A percentile compares a stretch with the other conserved stretches of the same genome.
Evolutionary conservation across 73 alveolate genomes (phyloP).

Genomic region (Paraurostyla sp.): DNA sequence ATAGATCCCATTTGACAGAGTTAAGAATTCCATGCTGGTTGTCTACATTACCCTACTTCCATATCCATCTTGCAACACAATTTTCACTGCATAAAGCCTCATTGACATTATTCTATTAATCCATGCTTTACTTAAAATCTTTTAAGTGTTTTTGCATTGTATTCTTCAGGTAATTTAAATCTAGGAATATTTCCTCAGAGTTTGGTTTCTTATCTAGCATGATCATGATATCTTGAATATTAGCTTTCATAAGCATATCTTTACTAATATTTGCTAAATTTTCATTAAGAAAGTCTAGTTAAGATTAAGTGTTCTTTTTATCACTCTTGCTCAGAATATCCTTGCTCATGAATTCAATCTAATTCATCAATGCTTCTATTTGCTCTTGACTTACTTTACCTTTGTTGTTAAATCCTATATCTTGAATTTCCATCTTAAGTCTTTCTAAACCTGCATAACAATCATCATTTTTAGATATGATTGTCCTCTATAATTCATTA

Average conservation of each 20-base stretch:
- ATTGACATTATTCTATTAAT: neutral
- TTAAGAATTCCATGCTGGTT: neutral
- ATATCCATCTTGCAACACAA: constrained; percentile 47
- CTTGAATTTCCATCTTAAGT: neutral
- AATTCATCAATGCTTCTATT: neutral
- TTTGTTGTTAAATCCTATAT: neutral
- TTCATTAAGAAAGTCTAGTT: constrained; percentile 30
- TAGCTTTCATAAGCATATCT: constrained; percentile 45
- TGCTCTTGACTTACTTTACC: neutral
- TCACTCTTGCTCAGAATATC: constrained; percentile 8
- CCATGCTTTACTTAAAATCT: constrained; percentile 8
- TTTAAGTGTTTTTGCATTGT: constrained; percentile 11
- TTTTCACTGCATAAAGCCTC: constrained; percentile 42
- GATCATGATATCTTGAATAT: constrained; percentile 1
- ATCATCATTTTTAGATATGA: constrained; percentile 24
- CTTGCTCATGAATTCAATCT: constrained; percentile 10
- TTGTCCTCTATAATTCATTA: neutral
- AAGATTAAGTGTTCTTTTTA: neutral
- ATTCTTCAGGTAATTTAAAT: constrained; percentile 12
- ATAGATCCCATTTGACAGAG: constrained; percentile 29
- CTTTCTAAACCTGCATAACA: constrained; percentile 26
- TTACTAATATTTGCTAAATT: neutral
- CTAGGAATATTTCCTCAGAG: constrained; percentile 12
- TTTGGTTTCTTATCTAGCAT: constrained; percentile 45
- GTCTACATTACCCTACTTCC: constrained; percentile 40